Conservation (phyloP, 1,284 basidiomycete species). For the Pulveroboletus sp. region DNA sequence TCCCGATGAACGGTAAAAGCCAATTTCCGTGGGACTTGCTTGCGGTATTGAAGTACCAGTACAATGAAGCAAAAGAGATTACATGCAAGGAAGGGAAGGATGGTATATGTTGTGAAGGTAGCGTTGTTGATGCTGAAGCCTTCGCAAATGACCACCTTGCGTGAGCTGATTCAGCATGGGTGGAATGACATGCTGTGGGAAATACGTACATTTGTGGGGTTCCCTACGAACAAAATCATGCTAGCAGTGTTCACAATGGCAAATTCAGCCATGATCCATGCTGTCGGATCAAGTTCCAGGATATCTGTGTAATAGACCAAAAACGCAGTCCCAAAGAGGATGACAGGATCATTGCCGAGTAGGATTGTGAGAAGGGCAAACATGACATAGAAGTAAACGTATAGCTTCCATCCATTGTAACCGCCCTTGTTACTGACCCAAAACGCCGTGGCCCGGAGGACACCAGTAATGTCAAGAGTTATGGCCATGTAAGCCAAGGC, state of each 20-base stretch:
- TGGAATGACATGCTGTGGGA: too few species aligned
- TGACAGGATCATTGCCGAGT: constrained; percentile 89
- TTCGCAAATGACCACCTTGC: constrained; percentile 59
- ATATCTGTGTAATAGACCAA: constrained; percentile 81
- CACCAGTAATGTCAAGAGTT: constrained; percentile 87
- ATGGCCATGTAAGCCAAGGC: constrained; percentile 94
- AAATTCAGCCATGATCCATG: constrained; percentile 59
- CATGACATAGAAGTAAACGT: constrained; percentile 78
- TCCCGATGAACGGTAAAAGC: constrained; percentile 41
- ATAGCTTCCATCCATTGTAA: constrained; percentile 68
- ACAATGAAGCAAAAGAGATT: constrained; percentile 54
- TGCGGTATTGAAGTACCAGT: constrained; percentile 56
- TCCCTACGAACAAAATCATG: constrained; percentile 67
- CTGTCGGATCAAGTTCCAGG: constrained; percentile 49
- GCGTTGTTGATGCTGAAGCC: constrained; percentile 60
- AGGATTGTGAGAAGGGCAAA: constrained; percentile 77
- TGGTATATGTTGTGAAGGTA: constrained; percentile 70
- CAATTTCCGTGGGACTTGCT: constrained; percentile 50
- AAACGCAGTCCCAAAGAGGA: constrained; percentile 88
- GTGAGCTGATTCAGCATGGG: background rate
- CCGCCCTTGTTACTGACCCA: constrained; percentile 82
- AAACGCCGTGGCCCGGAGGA: constrained; percentile 85
- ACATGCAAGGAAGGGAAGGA: constrained; percentile 68
- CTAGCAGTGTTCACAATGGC: constrained; percentile 80
- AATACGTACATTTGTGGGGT: constrained; percentile 68